A percentile compares a stretch with the other conserved stretches of the same genome.
Conservation (phyloP, 2,329 filamentous ascomycete species). For the Ophiobolus disseminans region DNA sequence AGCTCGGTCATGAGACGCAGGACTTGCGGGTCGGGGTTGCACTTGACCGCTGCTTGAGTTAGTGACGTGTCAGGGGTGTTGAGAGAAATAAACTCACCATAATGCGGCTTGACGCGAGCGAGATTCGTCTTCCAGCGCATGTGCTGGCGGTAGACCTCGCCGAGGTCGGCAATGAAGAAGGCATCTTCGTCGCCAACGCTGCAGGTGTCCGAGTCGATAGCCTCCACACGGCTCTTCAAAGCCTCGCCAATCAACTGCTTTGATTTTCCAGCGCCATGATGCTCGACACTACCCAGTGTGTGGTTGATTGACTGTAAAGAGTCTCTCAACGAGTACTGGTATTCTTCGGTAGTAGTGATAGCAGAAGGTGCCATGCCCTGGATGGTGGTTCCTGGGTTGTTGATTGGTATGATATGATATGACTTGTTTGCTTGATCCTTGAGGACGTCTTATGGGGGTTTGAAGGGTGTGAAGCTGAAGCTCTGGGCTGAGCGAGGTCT, state of each 20-base stretch:
- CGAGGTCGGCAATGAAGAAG: conserved; percentile 97
- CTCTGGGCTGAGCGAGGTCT: conserved; percentile 93
- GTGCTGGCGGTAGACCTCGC: conserved; percentile 98
- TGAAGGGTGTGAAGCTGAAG: conserved; percentile 90
- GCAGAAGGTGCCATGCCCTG: conserved; percentile 77
- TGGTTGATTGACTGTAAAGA: conserved; percentile 34
- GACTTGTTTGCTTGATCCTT: conserved; percentile 26
- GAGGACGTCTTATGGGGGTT: conserved; percentile 82
- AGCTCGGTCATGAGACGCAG: conserved; percentile 85
- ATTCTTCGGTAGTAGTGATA: conserved; percentile 57
- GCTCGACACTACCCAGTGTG: conserved; percentile 46
- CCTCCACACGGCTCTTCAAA: conserved; percentile 82
- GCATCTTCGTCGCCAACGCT: conserved; percentile 94
- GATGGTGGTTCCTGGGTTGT: conserved; percentile 33
- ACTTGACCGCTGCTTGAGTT: conserved; percentile 81
- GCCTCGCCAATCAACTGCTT: conserved; percentile 87
- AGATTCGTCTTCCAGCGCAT: conserved; percentile 97
- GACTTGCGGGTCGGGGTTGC: conserved; percentile 92
- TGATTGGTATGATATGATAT: conserved; percentile 7
- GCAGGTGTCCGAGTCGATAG: conserved; percentile 85
- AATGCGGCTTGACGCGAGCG: conserved; percentile 92
- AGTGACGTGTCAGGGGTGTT: conserved; percentile 20
- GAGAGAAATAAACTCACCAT: conserved; percentile 74
- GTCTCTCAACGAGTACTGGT: conserved; percentile 50
- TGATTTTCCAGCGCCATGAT: conserved; percentile 62